Evolutionary conservation across 352 stramenopile species (phyloP).

Genomic region (Pythium periplocum): DNA sequence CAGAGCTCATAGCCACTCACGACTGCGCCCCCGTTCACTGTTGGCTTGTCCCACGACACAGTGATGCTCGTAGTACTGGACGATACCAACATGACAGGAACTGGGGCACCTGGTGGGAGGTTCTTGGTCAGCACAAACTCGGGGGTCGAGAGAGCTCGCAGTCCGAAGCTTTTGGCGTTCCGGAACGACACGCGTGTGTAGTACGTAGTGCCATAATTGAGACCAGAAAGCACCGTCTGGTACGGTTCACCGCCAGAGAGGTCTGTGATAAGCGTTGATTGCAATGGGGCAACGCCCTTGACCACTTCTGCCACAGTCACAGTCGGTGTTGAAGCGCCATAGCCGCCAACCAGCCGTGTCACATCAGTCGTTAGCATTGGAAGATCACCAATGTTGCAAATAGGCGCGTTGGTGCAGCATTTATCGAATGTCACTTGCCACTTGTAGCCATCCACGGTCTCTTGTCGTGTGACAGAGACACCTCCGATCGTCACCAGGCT

Average conservation of each 20-base stretch:
- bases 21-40: constrained; percentile 85
- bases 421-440: constrained; percentile 90
- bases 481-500: constrained; percentile 43
- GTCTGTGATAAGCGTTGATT: constrained; percentile 61
- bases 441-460: constrained; percentile 65
- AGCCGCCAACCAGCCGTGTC: constrained; percentile 42
- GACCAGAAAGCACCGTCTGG: constrained; percentile 43
- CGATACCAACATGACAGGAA: constrained; percentile 81
- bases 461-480: constrained; percentile 56
- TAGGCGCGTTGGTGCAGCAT: constrained; percentile 57
- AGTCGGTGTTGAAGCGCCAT: constrained; percentile 24
- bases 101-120: constrained; percentile 80
- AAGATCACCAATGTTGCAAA: constrained; percentile 92
- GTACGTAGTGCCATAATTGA: constrained; percentile 86
- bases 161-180: constrained; percentile 85
- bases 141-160: constrained; percentile 57
- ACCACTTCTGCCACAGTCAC: constrained; percentile 48
- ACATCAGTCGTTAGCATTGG: constrained; percentile 38
- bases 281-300: constrained; percentile 41
- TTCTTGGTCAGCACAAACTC: constrained; percentile 83
- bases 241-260: constrained; percentile 73
- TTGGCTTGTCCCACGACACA: constrained; percentile 88
- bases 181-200: constrained; percentile 90
- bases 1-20: constrained; percentile 95
- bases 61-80: constrained; percentile 90